phyloP scores from a whole-genome alignment of 2,329 filamentous ascomycete genomes.

The Dryadomyces sulphureus region DNA sequence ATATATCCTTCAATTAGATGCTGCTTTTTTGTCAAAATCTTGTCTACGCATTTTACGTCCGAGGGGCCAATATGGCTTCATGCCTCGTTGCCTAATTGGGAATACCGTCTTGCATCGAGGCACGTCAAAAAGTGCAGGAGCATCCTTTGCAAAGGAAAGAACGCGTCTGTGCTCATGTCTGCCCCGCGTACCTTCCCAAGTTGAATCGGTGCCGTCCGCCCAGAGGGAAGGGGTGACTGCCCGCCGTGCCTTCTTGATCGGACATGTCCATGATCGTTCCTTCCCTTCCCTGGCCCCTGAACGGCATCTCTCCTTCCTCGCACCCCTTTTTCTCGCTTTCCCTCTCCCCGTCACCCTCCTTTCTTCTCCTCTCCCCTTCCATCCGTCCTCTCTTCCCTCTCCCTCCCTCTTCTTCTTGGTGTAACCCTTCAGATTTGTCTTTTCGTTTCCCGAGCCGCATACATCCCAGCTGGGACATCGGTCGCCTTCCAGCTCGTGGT shows the following conservation, averaged over 20 bases:
- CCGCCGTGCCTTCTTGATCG: neutral
- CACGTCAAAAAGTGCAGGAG: too few species aligned
- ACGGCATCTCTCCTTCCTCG: neutral
- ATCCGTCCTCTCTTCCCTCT: neutral
- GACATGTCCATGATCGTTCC: neutral
- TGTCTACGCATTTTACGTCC: too few species aligned
- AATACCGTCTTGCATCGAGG: too few species aligned
- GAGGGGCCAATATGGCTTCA: too few species aligned
- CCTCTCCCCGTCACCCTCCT: neutral
- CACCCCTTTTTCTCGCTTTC: neutral
- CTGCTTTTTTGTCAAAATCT: too few species aligned
- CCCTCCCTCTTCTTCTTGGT: neutral
- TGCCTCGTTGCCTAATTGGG: too few species aligned
- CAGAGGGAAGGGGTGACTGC: neutral
- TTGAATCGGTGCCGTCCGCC: neutral
- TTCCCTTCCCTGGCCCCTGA: neutral
- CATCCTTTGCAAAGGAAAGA: too few species aligned
- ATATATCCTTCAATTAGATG: too few species aligned
- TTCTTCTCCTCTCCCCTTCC: neutral
- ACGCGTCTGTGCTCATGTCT: neutral
- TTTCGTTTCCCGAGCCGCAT: neutral
- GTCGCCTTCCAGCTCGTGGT: neutral
- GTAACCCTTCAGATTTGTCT: neutral
- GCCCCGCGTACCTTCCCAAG: neutral
- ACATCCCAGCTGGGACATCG: neutral